Evolutionary conservation across 768 basidiomycete genomes (phyloP).

Genomic region (Psilocybe cyanescens): DNA sequence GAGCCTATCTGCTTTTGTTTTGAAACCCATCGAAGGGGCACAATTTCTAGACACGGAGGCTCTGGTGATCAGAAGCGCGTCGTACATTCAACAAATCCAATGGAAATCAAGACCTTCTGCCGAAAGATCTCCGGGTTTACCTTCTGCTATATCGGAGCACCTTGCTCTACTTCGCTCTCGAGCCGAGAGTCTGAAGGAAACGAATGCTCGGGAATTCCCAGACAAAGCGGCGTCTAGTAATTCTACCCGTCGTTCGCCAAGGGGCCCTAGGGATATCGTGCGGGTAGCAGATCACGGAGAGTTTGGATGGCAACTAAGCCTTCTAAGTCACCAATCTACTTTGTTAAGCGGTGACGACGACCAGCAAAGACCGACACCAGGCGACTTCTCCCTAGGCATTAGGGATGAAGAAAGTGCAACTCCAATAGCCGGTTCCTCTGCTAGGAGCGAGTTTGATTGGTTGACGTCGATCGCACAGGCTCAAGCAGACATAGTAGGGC

Average conservation of each 20-base stretch:
- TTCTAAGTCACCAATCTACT: neutral
- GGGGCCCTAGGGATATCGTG: neutral
- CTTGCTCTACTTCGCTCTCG: conserved; percentile 2
- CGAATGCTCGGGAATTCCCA: too few species aligned
- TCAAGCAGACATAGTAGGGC: neutral
- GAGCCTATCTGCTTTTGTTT: neutral
- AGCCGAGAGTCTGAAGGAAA: neutral
- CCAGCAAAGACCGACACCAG: neutral
- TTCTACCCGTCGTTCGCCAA: neutral
- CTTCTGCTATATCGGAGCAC: conserved; percentile 1
- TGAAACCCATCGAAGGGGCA: neutral
- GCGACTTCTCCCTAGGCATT: neutral
- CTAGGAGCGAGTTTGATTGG: conserved; percentile 4
- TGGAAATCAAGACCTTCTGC: neutral
- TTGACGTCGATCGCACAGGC: neutral
- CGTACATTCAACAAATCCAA: neutral
- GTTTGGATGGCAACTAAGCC: conserved; percentile 15
- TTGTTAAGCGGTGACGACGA: neutral
- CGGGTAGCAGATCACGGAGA: neutral
- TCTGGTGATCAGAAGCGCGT: neutral
- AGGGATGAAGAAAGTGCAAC: neutral
- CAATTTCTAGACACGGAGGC: neutral
- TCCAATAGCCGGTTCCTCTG: neutral
- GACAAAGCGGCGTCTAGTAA: too few species aligned
- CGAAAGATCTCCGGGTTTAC: neutral